These are phyloP conservation scores for Ceriops zippeliana DNA, from an alignment of 345 rosid species.

Conservation along the genomic window DNA sequence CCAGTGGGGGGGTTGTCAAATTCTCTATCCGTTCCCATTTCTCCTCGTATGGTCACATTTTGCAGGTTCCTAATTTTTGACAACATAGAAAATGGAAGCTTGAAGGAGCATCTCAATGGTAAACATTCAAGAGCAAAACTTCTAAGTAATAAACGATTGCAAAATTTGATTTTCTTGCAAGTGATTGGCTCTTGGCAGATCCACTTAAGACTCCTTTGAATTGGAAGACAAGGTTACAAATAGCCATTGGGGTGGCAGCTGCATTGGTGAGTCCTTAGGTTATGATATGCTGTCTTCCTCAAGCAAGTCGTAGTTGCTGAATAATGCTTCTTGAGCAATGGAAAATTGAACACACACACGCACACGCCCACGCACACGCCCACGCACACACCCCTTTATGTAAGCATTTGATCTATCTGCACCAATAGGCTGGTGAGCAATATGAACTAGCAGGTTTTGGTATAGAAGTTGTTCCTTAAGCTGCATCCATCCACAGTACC, in stretches of 20 bases:
- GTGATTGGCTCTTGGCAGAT: conserved; percentile 47
- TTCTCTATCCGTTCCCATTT: not conserved
- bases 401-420: too few relatives aligned
- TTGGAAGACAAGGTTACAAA: conserved; percentile 77
- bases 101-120: conserved; percentile 89
- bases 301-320: not conserved
- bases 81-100: conserved; percentile 79
- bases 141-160: not conserved
- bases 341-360: too few relatives aligned
- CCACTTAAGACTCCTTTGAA: conserved; percentile 88
- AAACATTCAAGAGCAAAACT: conserved; percentile 17
- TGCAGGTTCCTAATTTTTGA: conserved; percentile 78
- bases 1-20: not conserved
- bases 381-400: too few relatives aligned
- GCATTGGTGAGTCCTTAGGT: conserved; percentile 64
- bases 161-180: conserved; percentile 3
- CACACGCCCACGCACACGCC: too few relatives aligned
- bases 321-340: not conserved
- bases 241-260: conserved; percentile 87
- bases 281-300: not conserved
- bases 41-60: not conserved
- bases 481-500: too few relatives aligned
- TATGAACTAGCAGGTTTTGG: not conserved
- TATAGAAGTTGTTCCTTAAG: not conserved
- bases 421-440: too few relatives aligned